A percentile compares a stretch with the other conserved stretches of the same genome.
Conservation (phyloP, 2,329 filamentous ascomycete genomes). For the Neopestalotiopsis rosae region DNA sequence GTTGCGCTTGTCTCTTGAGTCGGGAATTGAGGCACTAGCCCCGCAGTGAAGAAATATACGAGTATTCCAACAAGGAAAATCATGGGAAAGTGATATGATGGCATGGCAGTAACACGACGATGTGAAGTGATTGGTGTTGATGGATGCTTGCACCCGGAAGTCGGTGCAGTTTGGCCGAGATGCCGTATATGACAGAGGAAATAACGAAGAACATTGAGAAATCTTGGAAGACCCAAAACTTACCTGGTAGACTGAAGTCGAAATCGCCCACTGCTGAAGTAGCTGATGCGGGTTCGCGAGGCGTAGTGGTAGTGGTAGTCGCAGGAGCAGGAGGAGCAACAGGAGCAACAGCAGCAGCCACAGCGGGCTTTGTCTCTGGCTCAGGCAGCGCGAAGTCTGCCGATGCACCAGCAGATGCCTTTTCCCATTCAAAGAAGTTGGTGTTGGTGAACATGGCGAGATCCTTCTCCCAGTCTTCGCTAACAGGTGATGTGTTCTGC, state of each 20-base stretch:
- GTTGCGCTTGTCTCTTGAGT: not conserved
- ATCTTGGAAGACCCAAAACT: not conserved
- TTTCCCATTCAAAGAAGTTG: slow-evolving; percentile 80
- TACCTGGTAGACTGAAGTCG: slow-evolving; percentile 16
- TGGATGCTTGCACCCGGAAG: not conserved
- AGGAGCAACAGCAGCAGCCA: not conserved
- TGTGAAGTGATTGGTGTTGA: not conserved
- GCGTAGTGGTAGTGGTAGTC: not conserved
- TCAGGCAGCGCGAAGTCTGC: slow-evolving; percentile 14
- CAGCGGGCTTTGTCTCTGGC: slow-evolving; percentile 7
- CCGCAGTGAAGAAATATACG: not conserved
- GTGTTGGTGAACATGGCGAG: slow-evolving; percentile 83
- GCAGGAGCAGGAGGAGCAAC: not conserved
- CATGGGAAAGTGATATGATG: not conserved
- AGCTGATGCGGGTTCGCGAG: slow-evolving; percentile 2
- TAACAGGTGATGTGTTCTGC: slow-evolving; percentile 53
- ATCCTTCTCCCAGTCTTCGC: slow-evolving; percentile 68
- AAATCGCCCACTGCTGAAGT: slow-evolving; percentile 14
- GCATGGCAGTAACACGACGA: not conserved
- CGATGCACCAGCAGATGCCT: not conserved
- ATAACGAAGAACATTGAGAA: not conserved
- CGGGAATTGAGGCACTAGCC: slow-evolving; percentile 10
- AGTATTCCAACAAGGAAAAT: not conserved
- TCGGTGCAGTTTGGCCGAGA: not conserved
- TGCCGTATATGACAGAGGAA: not conserved